These are phyloP conservation scores for Colletotrichum incanum DNA, from an alignment of 2,329 filamentous ascomycete species.

Conservation along the genomic window DNA sequence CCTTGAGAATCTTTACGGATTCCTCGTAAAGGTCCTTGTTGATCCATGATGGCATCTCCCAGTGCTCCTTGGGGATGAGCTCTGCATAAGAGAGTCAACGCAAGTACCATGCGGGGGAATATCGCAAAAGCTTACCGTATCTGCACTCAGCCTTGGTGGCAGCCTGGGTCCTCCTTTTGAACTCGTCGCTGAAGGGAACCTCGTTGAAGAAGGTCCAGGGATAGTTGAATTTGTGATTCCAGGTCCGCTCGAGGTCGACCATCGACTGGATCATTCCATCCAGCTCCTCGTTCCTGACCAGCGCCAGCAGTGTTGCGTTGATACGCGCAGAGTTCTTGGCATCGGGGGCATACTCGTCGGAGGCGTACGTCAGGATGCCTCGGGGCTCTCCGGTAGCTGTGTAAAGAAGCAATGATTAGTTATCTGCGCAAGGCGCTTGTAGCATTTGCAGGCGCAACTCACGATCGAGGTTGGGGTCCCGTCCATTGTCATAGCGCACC, in stretches of 20 bases:
- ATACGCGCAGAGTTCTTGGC: slow-evolving; percentile 85
- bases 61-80: slow-evolving; percentile 93
- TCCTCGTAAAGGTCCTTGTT: slow-evolving; percentile 88
- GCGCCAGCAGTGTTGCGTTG: slow-evolving; percentile 91
- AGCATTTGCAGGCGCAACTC: slow-evolving; percentile 55
- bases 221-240: slow-evolving; percentile 99
- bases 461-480: slow-evolving; percentile 92
- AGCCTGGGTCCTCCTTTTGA: slow-evolving; percentile 85
- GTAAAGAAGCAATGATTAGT: slow-evolving; percentile 33
- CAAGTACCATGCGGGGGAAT: neutral
- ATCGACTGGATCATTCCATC: slow-evolving; percentile 89
- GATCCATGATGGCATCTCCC: slow-evolving; percentile 94
- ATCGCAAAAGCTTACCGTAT: slow-evolving; percentile 74
- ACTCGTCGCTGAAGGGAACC: slow-evolving; percentile 91
- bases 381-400: slow-evolving; percentile 87
- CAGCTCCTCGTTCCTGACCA: slow-evolving; percentile 94
- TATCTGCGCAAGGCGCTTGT: neutral
- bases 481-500: slow-evolving; percentile 50
- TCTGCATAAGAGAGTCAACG: slow-evolving; percentile 65
- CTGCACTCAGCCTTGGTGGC: slow-evolving; percentile 90
- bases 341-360: slow-evolving; percentile 83
- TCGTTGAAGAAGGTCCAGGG: slow-evolving; percentile 99
- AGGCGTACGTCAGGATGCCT: slow-evolving; percentile 80
- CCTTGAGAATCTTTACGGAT: slow-evolving; percentile 85
- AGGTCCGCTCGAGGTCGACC: slow-evolving; percentile 91